A percentile compares a stretch with the other conserved stretches of the same genome.
These are phyloP conservation scores for Rhynchosporium secalis DNA, from an alignment of 2,329 filamentous ascomycete genomes.

Conservation along the genomic window DNA sequence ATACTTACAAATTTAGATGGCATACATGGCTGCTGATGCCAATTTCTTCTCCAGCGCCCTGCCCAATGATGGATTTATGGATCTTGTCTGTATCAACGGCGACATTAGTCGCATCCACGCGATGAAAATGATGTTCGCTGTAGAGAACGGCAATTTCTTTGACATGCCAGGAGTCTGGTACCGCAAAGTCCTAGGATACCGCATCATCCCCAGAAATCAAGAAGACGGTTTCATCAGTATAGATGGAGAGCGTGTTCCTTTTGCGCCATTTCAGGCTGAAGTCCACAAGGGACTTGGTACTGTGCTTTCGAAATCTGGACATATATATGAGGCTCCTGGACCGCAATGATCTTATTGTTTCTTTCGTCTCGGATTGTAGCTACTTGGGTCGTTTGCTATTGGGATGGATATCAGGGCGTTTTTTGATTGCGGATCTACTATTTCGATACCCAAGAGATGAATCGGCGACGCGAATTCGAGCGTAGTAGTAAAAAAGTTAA, in stretches of 20 bases:
- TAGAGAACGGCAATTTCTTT: constrained; percentile 72
- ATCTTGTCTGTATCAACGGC: constrained; percentile 79
- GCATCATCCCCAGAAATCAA: constrained; percentile 74
- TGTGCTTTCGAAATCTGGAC: constrained; percentile 74
- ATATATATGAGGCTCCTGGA: constrained; percentile 67
- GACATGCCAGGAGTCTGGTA: constrained; percentile 77
- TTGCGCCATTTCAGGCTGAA: constrained; percentile 88
- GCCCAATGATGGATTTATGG: constrained; percentile 81
- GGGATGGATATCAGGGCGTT: constrained; percentile 7
- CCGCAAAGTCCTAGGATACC: constrained; percentile 82
- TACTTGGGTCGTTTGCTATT: neutral
- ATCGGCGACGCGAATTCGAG: constrained; percentile 20
- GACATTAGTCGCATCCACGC: constrained; percentile 67
- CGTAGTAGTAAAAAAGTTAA: constrained; percentile 17
- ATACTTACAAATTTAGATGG: constrained; percentile 59
- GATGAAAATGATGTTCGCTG: constrained; percentile 67
- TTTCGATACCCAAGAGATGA: constrained; percentile 32
- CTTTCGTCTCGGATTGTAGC: neutral
- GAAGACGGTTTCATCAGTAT: constrained; percentile 86
- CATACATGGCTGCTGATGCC: constrained; percentile 81
- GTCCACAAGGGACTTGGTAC: constrained; percentile 80
- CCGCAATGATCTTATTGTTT: constrained; percentile 22
- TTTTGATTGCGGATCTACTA: constrained; percentile 24
- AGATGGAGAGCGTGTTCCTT: constrained; percentile 85
- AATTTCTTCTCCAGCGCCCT: constrained; percentile 87